A percentile compares a stretch with the other conserved stretches of the same genome.
These are phyloP conservation scores for Trichoderma gracile DNA, from an alignment of 2,329 filamentous ascomycete genomes.

Conservation along the genomic window DNA sequence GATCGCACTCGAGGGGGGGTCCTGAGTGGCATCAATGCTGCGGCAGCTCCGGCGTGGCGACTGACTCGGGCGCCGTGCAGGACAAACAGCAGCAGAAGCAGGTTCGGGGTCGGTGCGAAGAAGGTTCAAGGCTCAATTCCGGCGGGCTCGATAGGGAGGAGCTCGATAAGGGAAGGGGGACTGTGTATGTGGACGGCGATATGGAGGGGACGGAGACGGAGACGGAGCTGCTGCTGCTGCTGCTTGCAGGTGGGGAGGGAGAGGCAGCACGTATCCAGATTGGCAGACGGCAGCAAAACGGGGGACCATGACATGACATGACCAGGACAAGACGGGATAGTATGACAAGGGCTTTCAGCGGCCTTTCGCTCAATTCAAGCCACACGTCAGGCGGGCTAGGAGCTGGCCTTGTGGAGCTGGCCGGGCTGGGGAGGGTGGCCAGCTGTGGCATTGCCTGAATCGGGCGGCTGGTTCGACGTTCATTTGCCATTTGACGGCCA, in stretches of 20 bases:
- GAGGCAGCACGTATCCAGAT: too few species aligned
- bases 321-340: too few species aligned
- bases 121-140: not conserved
- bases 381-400: slow-evolving; percentile 18
- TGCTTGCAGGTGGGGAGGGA: too few species aligned
- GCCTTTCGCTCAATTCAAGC: slow-evolving; percentile 2
- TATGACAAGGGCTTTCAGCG: not conserved
- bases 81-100: not conserved
- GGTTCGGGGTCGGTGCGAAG: not conserved
- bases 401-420: slow-evolving; percentile 3
- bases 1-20: slow-evolving; percentile 10
- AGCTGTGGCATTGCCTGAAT: slow-evolving; percentile 1
- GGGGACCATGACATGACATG: too few species aligned
- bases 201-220: slow-evolving; percentile 5
- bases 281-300: too few species aligned
- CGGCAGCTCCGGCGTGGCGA: slow-evolving; percentile 8
- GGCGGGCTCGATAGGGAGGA: too few species aligned
- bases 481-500: slow-evolving; percentile 2
- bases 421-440: not conserved
- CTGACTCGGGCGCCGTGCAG: not conserved
- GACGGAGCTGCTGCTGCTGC: too few species aligned
- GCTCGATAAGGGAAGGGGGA: slow-evolving; percentile 2
- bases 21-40: slow-evolving; percentile 23
- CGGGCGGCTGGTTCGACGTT: slow-evolving; percentile 12
- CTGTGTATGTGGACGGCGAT: slow-evolving; percentile 4